Conservation (phyloP, 306 rosid species). For the Prunus dulcis region DNA sequence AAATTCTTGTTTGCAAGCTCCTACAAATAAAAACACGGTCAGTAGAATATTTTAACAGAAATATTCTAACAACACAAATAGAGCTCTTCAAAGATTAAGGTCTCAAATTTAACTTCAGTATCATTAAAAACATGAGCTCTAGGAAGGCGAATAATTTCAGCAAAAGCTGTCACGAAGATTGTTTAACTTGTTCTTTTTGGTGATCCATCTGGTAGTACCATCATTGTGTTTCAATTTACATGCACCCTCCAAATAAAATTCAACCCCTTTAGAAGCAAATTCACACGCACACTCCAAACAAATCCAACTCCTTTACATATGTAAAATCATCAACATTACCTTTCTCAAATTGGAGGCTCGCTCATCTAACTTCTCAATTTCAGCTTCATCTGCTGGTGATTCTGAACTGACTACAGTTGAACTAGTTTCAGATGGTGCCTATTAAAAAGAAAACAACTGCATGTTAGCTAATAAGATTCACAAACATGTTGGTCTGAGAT, state of each 20-base stretch:
- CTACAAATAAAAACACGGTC: constrained; percentile 33
- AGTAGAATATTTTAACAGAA: neutral
- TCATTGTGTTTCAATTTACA: neutral
- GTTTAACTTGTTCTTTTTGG: neutral
- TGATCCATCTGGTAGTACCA: neutral
- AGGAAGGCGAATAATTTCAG: neutral
- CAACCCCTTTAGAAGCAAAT: neutral
- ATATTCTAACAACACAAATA: neutral
- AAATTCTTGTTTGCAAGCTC: constrained; percentile 76
- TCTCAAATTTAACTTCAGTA: neutral
- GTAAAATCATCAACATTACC: constrained; percentile 35
- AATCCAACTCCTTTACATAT: neutral
- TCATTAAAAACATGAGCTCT: neutral
- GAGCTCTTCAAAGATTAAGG: neutral
- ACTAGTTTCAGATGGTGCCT: constrained; percentile 60
- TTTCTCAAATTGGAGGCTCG: constrained; percentile 59
- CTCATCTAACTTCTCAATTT: constrained; percentile 76
- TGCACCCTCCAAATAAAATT: neutral
- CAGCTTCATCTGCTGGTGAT: constrained; percentile 50
- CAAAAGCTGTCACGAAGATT: neutral
- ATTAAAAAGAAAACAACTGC: constrained; percentile 4
- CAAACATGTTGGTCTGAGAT: neutral
- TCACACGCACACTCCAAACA: neutral
- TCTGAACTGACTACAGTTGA: constrained; percentile 40
- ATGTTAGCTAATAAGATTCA: constrained; percentile 19